Evolutionary conservation across 2,329 filamentous ascomycete genomes (phyloP), one percentile per base, ranked within the genome.

Genomic region (Xylariaceae sp.): DNA sequence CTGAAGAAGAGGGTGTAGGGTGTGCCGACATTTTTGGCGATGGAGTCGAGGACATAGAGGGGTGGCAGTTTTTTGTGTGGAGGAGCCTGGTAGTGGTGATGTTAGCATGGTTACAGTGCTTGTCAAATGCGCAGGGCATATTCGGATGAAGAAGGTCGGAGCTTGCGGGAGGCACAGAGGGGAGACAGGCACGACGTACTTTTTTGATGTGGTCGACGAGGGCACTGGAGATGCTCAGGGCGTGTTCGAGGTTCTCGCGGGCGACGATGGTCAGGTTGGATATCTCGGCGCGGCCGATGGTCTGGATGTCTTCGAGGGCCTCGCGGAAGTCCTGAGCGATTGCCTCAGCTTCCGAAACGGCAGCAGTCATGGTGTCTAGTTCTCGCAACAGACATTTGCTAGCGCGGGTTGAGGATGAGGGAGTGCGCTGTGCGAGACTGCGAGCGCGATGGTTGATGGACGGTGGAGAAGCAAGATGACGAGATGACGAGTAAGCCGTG

Each of bases 11-110:
- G 80, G 0, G 93, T 97, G 72, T 99, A 99, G 7, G 94, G 94
- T 1, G 93, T 97, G 55, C 94, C 94, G 56, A 99, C 91, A 76
- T 99, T 97, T 73, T 99, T 99, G 68, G 96, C 92, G 56, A 99
- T 93, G 14, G 93, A 97, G 73, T 99, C 94, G 66, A 99, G 86
- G 60, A 99, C 90, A 73, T 97, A 99, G 28, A 99, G 80, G n/a
- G 94, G 90, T 16, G 94, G 92, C 2, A 99, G 78, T 68, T 97
- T 99, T 71, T 91, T 92, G 55, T 84, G 81, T 38, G 94, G 91
- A 42, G 90, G 83, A 49, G 88, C 90, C 94, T 99, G 73, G 60
- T 40, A 45, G 22, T 28, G 47, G 50, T 42, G n/a, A 52, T 55
- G 66, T 81, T 63, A 81, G 77, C 64, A 60, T 55, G 50, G 45